These are phyloP conservation scores for Escovopsis sp. DNA, from an alignment of 2,329 filamentous ascomycete species.

Conservation along the genomic window DNA sequence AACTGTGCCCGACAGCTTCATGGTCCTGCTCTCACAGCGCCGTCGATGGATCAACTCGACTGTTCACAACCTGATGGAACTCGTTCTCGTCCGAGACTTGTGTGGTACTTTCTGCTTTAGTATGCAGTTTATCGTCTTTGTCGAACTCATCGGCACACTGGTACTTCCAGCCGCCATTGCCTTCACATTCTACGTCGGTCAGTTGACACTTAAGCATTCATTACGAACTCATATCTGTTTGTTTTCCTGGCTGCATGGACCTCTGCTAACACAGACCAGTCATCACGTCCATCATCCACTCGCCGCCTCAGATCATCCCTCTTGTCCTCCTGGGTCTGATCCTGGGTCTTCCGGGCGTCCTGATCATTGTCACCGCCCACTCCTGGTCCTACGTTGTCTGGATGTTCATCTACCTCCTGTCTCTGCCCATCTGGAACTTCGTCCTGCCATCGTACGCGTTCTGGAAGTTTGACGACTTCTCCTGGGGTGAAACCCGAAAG, in stretches of 20 bases:
- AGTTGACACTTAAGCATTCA: constrained; percentile 23
- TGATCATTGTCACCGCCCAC: constrained; percentile 89
- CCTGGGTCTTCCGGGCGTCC: constrained; percentile 77
- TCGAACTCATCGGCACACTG: constrained; percentile 86
- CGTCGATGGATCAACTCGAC: constrained; percentile 99
- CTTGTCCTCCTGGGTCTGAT: constrained; percentile 80
- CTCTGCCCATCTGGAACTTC: constrained; percentile 96
- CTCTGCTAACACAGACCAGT: constrained; percentile 34
- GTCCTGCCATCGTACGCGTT: constrained; percentile 86
- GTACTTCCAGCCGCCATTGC: constrained; percentile 92
- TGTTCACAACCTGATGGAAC: constrained; percentile 95
- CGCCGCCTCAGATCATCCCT: constrained; percentile 72
- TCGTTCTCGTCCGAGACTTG: constrained; percentile 85
- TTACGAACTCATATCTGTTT: too few relatives aligned
- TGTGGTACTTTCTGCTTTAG: constrained; percentile 99
- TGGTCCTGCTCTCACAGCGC: constrained; percentile 81
- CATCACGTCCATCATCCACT: constrained; percentile 68
- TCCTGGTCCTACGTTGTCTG: constrained; percentile 82
- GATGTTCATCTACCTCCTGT: constrained; percentile 93
- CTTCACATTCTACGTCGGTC: constrained; percentile 92
- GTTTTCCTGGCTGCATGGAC: background rate
- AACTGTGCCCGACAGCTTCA: constrained; percentile 84
- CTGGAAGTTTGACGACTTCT: constrained; percentile 99
- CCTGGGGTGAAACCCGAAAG: constrained; percentile 96
- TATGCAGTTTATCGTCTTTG: constrained; percentile 97